Evolutionary conservation across 352 stramenopile genomes (phyloP), one percentile per base, ranked within the genome.

Genomic region (Halophytophthora batemanensis): DNA sequence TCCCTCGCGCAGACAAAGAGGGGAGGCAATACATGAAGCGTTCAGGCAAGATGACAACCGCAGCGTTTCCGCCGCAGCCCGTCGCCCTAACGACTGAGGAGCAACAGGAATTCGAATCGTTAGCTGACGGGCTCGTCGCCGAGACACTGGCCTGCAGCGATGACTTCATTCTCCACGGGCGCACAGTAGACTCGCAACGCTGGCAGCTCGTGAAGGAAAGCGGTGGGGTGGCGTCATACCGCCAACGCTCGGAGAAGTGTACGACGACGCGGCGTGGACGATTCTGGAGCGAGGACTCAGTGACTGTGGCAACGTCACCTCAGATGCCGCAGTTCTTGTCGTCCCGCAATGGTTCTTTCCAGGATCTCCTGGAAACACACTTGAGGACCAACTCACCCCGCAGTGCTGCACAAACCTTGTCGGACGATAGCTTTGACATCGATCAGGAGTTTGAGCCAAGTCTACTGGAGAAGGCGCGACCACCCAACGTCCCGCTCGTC

Each of bases 361-460:
- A 31, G 25, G 4, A 31, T 4, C 25, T 31, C 4, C 25, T 31
- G 8, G 4, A 8, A 31, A 31, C 4, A 31, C 25, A 31, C 25
- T 31, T 11, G 43, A 22, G 40, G 11, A 7, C 25, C 18, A 21
- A n/a, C 29, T 39, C 28, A 29, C 45, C 6, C n/a, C 45, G 45
- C 29, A 18, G 11, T 14, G 5, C 6, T 5, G 13, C 6, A 2
- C 45, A 65, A 47, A 58, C 55, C 33, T 50, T 37, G 15, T 44
- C 64, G 3, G 50, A 52, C 31, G 67, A 53, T 13, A 38, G 49
- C 28, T 37, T 62, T 4, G 59, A 59, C 17, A 23, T n/a, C 6
- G 63, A 68, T 7, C 21, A 42, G 15, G 59, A 43, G 5, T n/a
- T n/a, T n/a, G 59, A 69, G 29, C 54, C 58, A 19, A 75, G 61